Percentiles rank a stretch among this genome's conserved stretches.
Conservation (phyloP, 768 basidiomycete species). For the Suillus bovinus region DNA sequence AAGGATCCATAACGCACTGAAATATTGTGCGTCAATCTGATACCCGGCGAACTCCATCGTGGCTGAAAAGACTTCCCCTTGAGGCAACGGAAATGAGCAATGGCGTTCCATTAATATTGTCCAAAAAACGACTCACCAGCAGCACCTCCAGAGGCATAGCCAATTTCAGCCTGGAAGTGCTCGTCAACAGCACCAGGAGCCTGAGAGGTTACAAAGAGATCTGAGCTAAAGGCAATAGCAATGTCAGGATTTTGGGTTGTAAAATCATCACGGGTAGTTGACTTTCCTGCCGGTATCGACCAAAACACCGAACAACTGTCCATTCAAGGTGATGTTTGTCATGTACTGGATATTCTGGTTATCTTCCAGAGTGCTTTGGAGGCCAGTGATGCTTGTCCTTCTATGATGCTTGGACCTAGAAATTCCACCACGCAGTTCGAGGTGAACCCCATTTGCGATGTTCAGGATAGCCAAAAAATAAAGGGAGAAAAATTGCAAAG, state of each 20-base stretch:
- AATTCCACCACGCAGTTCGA: slow-evolving; percentile 18
- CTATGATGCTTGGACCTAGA: slow-evolving; percentile 17
- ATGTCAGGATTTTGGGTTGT: slow-evolving; percentile 43
- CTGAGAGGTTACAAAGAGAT: slow-evolving; percentile 56
- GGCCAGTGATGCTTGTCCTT: slow-evolving; percentile 31
- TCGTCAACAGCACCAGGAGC: slow-evolving; percentile 42
- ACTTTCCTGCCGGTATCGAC: slow-evolving; percentile 50
- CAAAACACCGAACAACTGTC: slow-evolving; percentile 31
- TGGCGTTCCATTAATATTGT: not conserved
- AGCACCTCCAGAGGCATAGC: slow-evolving; percentile 56
- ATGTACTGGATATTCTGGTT: slow-evolving; percentile 35
- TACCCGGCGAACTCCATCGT: slow-evolving; percentile 34
- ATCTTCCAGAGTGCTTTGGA: slow-evolving; percentile 28
- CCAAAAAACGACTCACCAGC: slow-evolving; percentile 37
- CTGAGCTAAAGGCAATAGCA: slow-evolving; percentile 47
- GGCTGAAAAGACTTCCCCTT: slow-evolving; percentile 32
- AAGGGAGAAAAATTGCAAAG: slow-evolving; percentile 10
- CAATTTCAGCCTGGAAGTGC: slow-evolving; percentile 39
- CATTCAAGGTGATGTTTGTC: slow-evolving; percentile 43
- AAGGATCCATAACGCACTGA: slow-evolving; percentile 13
- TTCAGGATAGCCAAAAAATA: slow-evolving; percentile 13
- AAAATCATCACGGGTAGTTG: not conserved
- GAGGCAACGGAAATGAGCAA: slow-evolving; percentile 3
- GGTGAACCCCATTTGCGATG: slow-evolving; percentile 13
- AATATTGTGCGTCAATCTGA: slow-evolving; percentile 48